Percentiles rank a stretch among this genome's conserved stretches.
Conservation (phyloP, 257 asterid species). For the Thymus mandschuricus region DNA sequence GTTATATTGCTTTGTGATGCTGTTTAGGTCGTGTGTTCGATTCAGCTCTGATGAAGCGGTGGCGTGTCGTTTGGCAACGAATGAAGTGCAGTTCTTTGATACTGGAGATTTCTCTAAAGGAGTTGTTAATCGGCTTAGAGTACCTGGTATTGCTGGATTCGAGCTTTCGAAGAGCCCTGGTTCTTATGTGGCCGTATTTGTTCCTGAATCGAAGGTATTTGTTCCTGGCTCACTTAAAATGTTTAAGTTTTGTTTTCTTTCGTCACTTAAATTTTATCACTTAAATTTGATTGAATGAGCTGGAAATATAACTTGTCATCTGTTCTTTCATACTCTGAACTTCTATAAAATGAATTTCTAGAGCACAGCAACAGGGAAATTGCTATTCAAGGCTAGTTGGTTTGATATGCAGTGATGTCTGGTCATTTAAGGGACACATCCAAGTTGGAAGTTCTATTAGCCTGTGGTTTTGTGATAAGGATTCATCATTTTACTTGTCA, state of each 20-base stretch:
- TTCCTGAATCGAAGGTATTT: conserved; percentile 86
- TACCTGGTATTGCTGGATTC: conserved; percentile 79
- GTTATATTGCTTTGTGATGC: conserved; percentile 7
- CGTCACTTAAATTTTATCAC: conserved; percentile 1
- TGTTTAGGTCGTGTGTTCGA: conserved; percentile 70
- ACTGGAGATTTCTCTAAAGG: conserved; percentile 79
- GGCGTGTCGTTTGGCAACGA: conserved; percentile 86
- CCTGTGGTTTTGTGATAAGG: conserved; percentile 7
- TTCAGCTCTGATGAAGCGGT: conserved; percentile 76
- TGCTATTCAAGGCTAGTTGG: not conserved
- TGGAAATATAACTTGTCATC: not conserved
- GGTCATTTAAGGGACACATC: not conserved
- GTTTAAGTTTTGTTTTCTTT: not conserved
- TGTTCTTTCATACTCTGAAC: not conserved
- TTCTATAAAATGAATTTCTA: not conserved
- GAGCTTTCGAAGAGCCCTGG: conserved; percentile 87
- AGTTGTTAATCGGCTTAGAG: conserved; percentile 69
- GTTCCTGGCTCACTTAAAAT: conserved; percentile 19
- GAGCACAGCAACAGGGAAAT: not conserved
- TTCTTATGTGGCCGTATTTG: conserved; percentile 74
- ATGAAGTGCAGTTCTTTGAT: conserved; percentile 86
- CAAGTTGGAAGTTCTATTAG: conserved; percentile 5
- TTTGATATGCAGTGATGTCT: conserved; percentile 13
- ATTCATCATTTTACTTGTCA: not conserved
- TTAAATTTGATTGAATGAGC: conserved; percentile 4